Evolutionary conservation across 345 rosid genomes (phyloP).

Genomic region (Erysimum cheiranthoides): DNA sequence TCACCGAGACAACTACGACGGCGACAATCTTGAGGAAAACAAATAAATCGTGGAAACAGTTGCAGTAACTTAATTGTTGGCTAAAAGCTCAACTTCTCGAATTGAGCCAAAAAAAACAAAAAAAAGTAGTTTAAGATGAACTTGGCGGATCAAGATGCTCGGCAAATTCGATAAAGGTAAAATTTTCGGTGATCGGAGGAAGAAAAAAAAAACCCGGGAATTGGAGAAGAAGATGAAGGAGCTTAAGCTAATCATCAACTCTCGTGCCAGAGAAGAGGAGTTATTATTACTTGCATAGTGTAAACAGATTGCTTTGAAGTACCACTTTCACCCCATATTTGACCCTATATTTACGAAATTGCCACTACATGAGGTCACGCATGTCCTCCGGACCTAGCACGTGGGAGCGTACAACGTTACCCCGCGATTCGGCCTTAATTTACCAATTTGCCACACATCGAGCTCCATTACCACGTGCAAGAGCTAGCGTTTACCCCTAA

Average conservation of each 20-base stretch:
- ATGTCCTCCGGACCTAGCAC: conserved; percentile 44
- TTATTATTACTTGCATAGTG: conserved; percentile 22
- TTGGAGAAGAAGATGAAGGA: conserved; percentile 33
- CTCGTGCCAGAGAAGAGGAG: conserved; percentile 26
- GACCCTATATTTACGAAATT: conserved; percentile 36
- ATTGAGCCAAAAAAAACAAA: neutral
- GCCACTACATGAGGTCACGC: conserved; percentile 46
- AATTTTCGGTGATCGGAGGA: conserved; percentile 23
- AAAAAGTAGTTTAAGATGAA: neutral
- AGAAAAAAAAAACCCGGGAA: conserved; percentile 9
- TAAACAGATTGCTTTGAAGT: neutral
- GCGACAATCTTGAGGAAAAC: conserved; percentile 6
- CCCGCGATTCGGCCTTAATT: neutral
- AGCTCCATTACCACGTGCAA: conserved; percentile 33
- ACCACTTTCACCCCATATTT: conserved; percentile 40
- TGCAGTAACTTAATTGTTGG: conserved; percentile 30
- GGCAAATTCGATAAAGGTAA: neutral
- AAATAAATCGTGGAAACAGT: conserved; percentile 6
- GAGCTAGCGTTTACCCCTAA: conserved; percentile 5
- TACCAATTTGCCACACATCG: conserved; percentile 31
- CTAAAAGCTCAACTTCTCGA: conserved; percentile 13
- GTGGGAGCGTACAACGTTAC: conserved; percentile 34
- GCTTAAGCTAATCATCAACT: conserved; percentile 35
- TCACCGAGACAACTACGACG: neutral
- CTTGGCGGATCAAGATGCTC: neutral